Evolutionary conservation across 306 rosid genomes (phyloP).

Genomic region (Acmispon strigosus): DNA sequence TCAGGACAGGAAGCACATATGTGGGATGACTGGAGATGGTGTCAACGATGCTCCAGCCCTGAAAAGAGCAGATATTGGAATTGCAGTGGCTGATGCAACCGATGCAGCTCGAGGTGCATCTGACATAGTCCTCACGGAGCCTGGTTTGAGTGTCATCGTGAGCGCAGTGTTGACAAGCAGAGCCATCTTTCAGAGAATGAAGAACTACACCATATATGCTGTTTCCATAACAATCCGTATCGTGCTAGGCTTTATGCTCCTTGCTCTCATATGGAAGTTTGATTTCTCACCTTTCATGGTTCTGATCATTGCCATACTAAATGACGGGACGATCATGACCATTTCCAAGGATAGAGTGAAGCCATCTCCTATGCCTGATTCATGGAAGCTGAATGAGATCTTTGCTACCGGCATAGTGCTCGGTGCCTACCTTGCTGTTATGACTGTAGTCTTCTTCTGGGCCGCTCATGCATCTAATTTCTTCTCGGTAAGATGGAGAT

Average conservation of each 20-base stretch:
- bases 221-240: slow-evolving; percentile 86
- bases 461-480: slow-evolving; percentile 49
- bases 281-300: slow-evolving; percentile 99
- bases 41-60: slow-evolving; percentile 94
- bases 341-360: slow-evolving; percentile 88
- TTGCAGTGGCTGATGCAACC: slow-evolving; percentile 92
- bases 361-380: slow-evolving; percentile 91
- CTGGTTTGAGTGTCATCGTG: slow-evolving; percentile 82
- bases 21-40: slow-evolving; percentile 98
- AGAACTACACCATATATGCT: slow-evolving; percentile 89
- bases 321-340: slow-evolving; percentile 95
- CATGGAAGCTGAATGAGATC: slow-evolving; percentile 89
- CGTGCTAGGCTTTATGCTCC: slow-evolving; percentile 67
- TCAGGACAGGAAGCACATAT: slow-evolving; percentile 70
- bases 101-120: slow-evolving; percentile 95
- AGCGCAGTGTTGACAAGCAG: slow-evolving; percentile 87
- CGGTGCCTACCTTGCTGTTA: slow-evolving; percentile 76
- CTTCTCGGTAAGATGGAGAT: slow-evolving; percentile 45
- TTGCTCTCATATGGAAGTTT: slow-evolving; percentile 85
- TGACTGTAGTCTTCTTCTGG: slow-evolving; percentile 93
- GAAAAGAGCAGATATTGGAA: slow-evolving; percentile 83
- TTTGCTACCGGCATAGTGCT: slow-evolving; percentile 72
- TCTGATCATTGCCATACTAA: slow-evolving; percentile 75
- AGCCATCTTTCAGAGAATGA: slow-evolving; percentile 92
- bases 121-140: slow-evolving; percentile 84